Evolutionary conservation across 495 filamentous ascomycete species (phyloP).

Genomic region (Neurospora hispaniola): DNA sequence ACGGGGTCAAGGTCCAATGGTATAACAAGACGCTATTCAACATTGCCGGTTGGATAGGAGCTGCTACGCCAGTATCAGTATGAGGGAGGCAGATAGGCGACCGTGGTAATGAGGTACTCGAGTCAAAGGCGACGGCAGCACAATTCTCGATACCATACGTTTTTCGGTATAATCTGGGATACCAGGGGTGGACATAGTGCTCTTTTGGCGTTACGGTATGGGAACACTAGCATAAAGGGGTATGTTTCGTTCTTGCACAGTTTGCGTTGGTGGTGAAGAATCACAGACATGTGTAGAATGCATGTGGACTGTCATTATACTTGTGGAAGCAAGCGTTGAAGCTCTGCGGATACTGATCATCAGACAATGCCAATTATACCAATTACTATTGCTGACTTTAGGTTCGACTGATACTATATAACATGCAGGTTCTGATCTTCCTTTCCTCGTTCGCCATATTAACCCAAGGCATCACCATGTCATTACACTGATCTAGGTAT

Average conservation of each 20-base stretch:
- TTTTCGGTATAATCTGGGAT: not conserved
- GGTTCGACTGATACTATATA: not conserved
- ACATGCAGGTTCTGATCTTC: not conserved
- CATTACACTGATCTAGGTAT: not conserved
- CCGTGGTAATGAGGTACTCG: not conserved
- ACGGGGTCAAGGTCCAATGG: constrained; percentile 41
- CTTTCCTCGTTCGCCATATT: not conserved
- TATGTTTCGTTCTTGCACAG: not conserved
- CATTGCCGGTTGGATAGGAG: constrained; percentile 56
- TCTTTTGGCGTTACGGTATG: not conserved
- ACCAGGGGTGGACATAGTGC: not conserved
- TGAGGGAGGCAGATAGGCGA: constrained; percentile 26
- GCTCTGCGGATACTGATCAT: not conserved
- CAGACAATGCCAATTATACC: not conserved
- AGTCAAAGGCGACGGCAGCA: not conserved
- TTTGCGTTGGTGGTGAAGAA: not conserved
- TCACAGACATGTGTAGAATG: not conserved
- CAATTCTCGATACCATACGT: not conserved
- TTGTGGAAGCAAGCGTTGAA: not conserved
- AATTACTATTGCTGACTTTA: not conserved
- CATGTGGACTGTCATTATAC: not conserved
- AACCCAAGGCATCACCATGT: not conserved
- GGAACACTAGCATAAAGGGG: not conserved
- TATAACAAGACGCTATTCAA: constrained; percentile 48
- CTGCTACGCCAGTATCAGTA: constrained; percentile 47